Percentiles rank a stretch among this genome's conserved stretches.
phyloP scores from a whole-genome alignment of 129 eudicot species.

The Chrysanthemum seticuspe region DNA sequence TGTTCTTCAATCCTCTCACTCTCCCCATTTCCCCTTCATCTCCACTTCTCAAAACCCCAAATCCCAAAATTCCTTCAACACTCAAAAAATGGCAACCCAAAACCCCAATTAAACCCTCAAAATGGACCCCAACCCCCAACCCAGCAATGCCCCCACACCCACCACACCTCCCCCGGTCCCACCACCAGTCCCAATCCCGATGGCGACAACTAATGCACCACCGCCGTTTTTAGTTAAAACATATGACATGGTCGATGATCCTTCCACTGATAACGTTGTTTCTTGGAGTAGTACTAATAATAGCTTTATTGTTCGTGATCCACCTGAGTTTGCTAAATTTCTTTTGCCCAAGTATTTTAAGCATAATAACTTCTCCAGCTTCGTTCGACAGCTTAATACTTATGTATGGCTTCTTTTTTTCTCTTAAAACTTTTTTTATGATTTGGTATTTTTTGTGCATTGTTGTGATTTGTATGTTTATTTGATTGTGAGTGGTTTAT shows the following conservation, averaged over 20 bases:
- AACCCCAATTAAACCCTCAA: slow-evolving; percentile 4
- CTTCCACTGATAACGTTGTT: slow-evolving; percentile 19
- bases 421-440: too few species aligned
- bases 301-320: slow-evolving; percentile 18
- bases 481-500: too few species aligned
- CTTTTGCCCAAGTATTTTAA: slow-evolving; percentile 28
- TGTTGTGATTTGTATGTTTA: too few species aligned
- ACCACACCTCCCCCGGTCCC: slow-evolving; percentile 7
- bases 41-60: slow-evolving; percentile 18
- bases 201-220: slow-evolving; percentile 38
- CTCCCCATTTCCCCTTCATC: neutral
- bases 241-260: slow-evolving; percentile 33
- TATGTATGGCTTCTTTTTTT: neutral
- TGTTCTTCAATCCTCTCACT: neutral
- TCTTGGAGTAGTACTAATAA: slow-evolving; percentile 23
- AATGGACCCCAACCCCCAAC: slow-evolving; percentile 12
- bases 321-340: slow-evolving; percentile 15
- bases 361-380: slow-evolving; percentile 30
- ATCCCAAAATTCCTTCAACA: neutral
- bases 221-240: slow-evolving; percentile 33
- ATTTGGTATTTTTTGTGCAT: too few species aligned
- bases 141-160: neutral
- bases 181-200: slow-evolving; percentile 22
- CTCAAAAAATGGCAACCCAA: slow-evolving; percentile 9
- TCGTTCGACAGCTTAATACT: slow-evolving; percentile 32